Conservation (phyloP, 352 stramenopile species). For the Pythium chondricola region DNA sequence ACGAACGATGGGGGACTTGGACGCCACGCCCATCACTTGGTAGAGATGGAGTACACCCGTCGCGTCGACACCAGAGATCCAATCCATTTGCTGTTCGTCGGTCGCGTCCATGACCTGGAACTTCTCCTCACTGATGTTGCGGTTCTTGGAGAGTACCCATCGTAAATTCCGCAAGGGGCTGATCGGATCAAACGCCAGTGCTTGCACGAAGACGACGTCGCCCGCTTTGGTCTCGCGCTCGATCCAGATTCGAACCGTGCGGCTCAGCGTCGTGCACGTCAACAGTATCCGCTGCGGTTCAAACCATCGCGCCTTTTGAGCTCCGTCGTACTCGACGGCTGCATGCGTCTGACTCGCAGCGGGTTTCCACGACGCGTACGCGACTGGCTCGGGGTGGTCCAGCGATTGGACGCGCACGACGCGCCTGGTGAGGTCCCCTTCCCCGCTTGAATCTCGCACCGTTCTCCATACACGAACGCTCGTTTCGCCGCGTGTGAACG, state of each 20-base stretch:
- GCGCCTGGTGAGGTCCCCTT: neutral
- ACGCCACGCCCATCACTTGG: slow-evolving; percentile 39
- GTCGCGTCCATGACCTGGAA: slow-evolving; percentile 42
- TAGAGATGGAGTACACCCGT: slow-evolving; percentile 64
- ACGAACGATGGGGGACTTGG: slow-evolving; percentile 25
- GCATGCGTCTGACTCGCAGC: slow-evolving; percentile 51
- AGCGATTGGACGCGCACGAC: slow-evolving; percentile 36
- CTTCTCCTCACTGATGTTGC: slow-evolving; percentile 75
- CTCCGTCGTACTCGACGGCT: slow-evolving; percentile 46
- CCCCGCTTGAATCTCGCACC: slow-evolving; percentile 10
- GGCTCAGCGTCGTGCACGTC: slow-evolving; percentile 48
- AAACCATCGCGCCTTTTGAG: slow-evolving; percentile 60
- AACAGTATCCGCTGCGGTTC: slow-evolving; percentile 62
- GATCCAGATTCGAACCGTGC: slow-evolving; percentile 59
- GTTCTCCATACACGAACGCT: slow-evolving; percentile 60
- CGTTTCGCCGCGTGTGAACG: slow-evolving; percentile 25
- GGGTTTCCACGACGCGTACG: slow-evolving; percentile 80
- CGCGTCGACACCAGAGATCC: slow-evolving; percentile 65
- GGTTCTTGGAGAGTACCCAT: slow-evolving; percentile 77
- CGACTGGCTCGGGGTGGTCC: slow-evolving; percentile 51
- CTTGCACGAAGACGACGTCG: slow-evolving; percentile 20
- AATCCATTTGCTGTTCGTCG: slow-evolving; percentile 50
- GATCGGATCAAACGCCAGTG: slow-evolving; percentile 48
- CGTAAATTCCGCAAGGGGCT: slow-evolving; percentile 57
- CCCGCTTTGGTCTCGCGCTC: slow-evolving; percentile 17